Evolutionary conservation across 2,329 filamentous ascomycete species (phyloP), one percentile per base, ranked within the genome.

Genomic region (Cladobotryum protrusum): DNA sequence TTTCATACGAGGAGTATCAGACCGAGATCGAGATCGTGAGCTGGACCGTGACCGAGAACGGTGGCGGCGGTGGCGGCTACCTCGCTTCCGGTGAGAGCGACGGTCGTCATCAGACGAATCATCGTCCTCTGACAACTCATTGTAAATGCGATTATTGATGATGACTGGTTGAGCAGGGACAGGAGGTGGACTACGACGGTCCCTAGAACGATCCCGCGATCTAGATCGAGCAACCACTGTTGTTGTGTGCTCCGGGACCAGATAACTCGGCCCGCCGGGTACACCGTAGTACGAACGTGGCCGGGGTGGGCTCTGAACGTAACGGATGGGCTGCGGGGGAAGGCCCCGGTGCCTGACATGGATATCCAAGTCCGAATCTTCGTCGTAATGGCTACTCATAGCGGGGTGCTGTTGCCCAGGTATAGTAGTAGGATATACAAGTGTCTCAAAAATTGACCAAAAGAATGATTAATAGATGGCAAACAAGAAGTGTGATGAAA

Each of bases 101-200:
- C 59, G 63, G 37, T 61, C 59, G 33, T 65, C 63, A 24, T 70
- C 62, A 13, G 62, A 60, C 32, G 58, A 47, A 8, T 48, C 41
- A 2, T 69, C 69, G 14, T 71, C 68, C 34, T 76, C 74, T 5
- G 73, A 74, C 46, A 72, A 57, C 18, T 75, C 70, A 52, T 76
- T 75, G 57, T 77, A 74, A 50, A 78, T 75, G 50, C 70, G 70
- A 61, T 81, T 82, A 59, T 81, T 79, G 61, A 82, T 81, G 47
- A 82, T 74, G 43, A 82, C 70, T 1, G 78, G 76, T 14, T 67
- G 63, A 15, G 60, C 64, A 9, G 61, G 62, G 40, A 58, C 61
- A 6, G 70, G 70, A 18, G 72, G 71, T 52, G 63, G 69, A 11
- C 70, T 69, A 15, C 71, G 70, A 33, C 74, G 72, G 54, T 78